Evolutionary conservation across 2,329 filamentous ascomycete genomes (phyloP).

Genomic region (Calonectria pteridis): DNA sequence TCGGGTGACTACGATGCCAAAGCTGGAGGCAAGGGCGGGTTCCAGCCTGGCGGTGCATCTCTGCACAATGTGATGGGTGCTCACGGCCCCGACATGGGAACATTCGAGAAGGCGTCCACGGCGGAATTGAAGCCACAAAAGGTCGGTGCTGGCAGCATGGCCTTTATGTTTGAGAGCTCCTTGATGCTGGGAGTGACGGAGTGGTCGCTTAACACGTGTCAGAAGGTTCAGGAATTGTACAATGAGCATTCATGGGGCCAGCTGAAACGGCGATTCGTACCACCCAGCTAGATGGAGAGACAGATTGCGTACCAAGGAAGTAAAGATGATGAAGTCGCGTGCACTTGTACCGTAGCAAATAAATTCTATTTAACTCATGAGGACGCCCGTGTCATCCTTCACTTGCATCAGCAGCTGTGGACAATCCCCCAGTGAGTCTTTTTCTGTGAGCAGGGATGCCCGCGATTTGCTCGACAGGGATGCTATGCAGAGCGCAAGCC

Average conservation of each 20-base stretch:
- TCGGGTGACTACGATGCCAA: conserved; percentile 72
- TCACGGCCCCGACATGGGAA: conserved; percentile 67
- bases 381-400: not conserved
- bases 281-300: not conserved
- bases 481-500: not conserved
- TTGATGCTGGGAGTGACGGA: conserved; percentile 79
- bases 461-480: not conserved
- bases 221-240: conserved; percentile 74
- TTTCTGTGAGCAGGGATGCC: not conserved
- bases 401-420: not conserved
- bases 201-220: conserved; percentile 73
- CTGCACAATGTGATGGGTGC: conserved; percentile 80
- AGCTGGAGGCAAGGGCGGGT: conserved; percentile 63
- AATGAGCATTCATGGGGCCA: conserved; percentile 85
- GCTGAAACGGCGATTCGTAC: conserved; percentile 58
- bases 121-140: conserved; percentile 67
- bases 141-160: conserved; percentile 71
- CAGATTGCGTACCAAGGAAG: not conserved
- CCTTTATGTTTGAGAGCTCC: conserved; percentile 78
- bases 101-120: conserved; percentile 67
- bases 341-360: not conserved
- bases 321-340: not conserved
- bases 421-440: not conserved
- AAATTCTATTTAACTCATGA: not conserved
- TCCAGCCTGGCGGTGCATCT: conserved; percentile 69